A percentile compares a stretch with the other conserved stretches of the same genome.
phyloP scores from a whole-genome alignment of 1,284 basidiomycete species.

The Heliocybe sulcata region DNA sequence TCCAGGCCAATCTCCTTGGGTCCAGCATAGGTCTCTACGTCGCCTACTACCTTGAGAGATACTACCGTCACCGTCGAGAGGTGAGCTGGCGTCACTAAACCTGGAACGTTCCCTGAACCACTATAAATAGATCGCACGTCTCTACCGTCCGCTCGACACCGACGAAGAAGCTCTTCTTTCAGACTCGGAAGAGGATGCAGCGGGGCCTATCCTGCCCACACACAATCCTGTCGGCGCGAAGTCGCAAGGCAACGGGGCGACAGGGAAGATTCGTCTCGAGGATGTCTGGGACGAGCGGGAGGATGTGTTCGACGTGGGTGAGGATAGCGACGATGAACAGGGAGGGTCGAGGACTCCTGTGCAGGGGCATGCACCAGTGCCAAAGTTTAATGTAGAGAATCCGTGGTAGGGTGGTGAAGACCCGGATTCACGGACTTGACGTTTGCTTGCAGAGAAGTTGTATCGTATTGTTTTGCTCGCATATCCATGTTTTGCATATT shows the following conservation, averaged over 20 bases:
- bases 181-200: conserved; percentile 43
- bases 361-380: background rate
- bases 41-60: conserved; percentile 61
- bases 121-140: conserved; percentile 50
- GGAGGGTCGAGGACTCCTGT: background rate
- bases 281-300: conserved; percentile 77
- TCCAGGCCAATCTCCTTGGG: conserved; percentile 78
- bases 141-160: conserved; percentile 63
- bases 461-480: background rate
- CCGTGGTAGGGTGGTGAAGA: background rate
- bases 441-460: too few species aligned
- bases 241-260: conserved; percentile 13
- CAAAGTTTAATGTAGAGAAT: background rate
- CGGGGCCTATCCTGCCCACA: conserved; percentile 51
- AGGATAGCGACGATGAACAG: conserved; percentile 48
- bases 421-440: too few species aligned
- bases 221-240: conserved; percentile 19
- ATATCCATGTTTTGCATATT: background rate
- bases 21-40: conserved; percentile 64
- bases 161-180: conserved; percentile 23
- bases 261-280: conserved; percentile 28
- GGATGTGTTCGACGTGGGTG: conserved; percentile 67
- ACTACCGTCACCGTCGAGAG: conserved; percentile 72
- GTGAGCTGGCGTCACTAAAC: conserved; percentile 25
- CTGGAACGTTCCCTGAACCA: conserved; percentile 1